Evolutionary conservation across 2,329 filamentous ascomycete genomes (phyloP).

Genomic region (Pestalotiopsis sp.): DNA sequence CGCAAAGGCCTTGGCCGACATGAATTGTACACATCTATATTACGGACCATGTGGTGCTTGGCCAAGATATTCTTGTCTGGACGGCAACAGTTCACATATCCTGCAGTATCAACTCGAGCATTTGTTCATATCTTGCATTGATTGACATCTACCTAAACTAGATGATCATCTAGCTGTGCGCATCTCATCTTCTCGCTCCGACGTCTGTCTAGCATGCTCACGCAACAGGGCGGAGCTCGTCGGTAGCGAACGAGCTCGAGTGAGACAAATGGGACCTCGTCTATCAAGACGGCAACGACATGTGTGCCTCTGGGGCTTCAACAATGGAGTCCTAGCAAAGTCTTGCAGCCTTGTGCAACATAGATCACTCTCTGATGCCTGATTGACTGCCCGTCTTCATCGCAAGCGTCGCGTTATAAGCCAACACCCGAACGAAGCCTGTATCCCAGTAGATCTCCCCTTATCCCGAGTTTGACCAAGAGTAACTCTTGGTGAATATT

Average conservation of each 20-base stretch:
- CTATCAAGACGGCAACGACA: neutral
- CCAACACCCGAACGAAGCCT: neutral
- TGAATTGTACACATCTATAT: too few species aligned
- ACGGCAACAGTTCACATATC: neutral
- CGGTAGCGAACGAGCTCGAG: neutral
- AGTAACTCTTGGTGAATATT: neutral
- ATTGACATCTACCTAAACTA: neutral
- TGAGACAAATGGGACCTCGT: neutral
- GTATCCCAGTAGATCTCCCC: neutral
- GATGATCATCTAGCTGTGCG: neutral
- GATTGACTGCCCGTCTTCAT: neutral
- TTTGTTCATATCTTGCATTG: neutral
- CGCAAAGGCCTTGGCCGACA: too few species aligned
- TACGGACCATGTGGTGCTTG: too few species aligned
- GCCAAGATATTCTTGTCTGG: too few species aligned
- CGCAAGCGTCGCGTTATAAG: neutral
- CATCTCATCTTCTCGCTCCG: neutral
- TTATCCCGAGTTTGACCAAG: neutral
- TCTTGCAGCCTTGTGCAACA: neutral
- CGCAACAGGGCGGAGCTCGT: neutral
- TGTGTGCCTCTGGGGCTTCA: neutral
- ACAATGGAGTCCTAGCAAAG: neutral
- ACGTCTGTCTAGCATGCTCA: neutral
- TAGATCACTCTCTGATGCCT: neutral
- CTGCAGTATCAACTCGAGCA: neutral